A percentile compares a stretch with the other conserved stretches of the same genome.
phyloP scores from a whole-genome alignment of 2,329 filamentous ascomycete species.

The Didymosphaeria variabile region DNA sequence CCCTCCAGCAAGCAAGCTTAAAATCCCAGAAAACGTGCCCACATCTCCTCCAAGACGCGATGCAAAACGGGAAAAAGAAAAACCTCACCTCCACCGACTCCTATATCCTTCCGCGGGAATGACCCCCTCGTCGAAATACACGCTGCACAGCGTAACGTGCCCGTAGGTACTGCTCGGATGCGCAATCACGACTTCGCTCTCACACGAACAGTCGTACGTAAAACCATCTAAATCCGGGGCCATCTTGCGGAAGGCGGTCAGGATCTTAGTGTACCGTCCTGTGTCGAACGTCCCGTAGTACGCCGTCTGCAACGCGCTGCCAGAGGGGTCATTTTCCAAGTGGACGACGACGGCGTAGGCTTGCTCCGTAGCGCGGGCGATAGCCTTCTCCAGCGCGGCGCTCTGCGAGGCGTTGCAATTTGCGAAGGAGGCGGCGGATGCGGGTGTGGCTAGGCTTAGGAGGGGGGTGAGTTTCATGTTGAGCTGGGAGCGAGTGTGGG shows the following conservation, averaged over 20 bases:
- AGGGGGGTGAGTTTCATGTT: neutral
- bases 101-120: conserved; percentile 1
- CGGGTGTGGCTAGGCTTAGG: neutral
- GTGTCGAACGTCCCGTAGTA: conserved; percentile 4
- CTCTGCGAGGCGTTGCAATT: conserved; percentile 1
- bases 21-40: too few species aligned
- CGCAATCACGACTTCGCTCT: conserved; percentile 2
- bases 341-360: conserved; percentile 7
- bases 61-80: neutral
- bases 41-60: too few species aligned
- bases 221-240: conserved; percentile 8
- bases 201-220: conserved; percentile 5
- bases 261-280: neutral
- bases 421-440: conserved; percentile 1
- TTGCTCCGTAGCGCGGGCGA: neutral
- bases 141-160: neutral
- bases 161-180: neutral
- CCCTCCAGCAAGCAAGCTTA: too few species aligned
- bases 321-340: conserved; percentile 7
- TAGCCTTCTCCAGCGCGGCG: conserved; percentile 3
- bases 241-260: conserved; percentile 8
- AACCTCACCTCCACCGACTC: conserved; percentile 1
- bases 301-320: conserved; percentile 5
- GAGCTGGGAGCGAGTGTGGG: neutral
- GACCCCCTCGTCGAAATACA: neutral